Conservation (phyloP, 768 basidiomycete genomes). For the Boletellus ananiceps region DNA sequence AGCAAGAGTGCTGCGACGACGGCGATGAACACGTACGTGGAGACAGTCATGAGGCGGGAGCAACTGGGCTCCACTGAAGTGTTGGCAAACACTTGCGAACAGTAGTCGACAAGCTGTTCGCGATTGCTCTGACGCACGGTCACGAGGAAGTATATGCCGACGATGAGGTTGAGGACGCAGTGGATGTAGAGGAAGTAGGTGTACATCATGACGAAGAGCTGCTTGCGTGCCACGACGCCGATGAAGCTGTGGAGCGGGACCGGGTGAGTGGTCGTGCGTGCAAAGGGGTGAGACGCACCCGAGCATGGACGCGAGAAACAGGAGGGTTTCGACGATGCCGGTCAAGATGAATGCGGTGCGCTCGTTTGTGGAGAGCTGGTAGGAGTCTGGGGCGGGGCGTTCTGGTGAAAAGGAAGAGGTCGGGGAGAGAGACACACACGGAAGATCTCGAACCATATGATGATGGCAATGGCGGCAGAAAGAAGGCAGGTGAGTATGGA, state of each 20-base stretch:
- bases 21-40: slow-evolving; percentile 44
- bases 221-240: slow-evolving; percentile 60
- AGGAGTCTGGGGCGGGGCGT: slow-evolving; percentile 30
- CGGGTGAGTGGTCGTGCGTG: not conserved
- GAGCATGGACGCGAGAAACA: slow-evolving; percentile 50
- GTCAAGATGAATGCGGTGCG: slow-evolving; percentile 43
- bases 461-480: slow-evolving; percentile 47
- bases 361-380: slow-evolving; percentile 29
- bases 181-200: slow-evolving; percentile 54
- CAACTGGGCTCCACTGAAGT: slow-evolving; percentile 43
- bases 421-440: slow-evolving; percentile 36
- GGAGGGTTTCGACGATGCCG: slow-evolving; percentile 49
- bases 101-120: slow-evolving; percentile 40
- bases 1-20: slow-evolving; percentile 43
- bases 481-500: slow-evolving; percentile 50
- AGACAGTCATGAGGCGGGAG: slow-evolving; percentile 36
- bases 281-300: slow-evolving; percentile 39
- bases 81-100: slow-evolving; percentile 41
- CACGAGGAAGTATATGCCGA: slow-evolving; percentile 49
- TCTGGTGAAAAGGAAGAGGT: not conserved
- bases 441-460: slow-evolving; percentile 59
- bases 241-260: slow-evolving; percentile 42
- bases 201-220: slow-evolving; percentile 53
- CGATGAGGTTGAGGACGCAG: slow-evolving; percentile 50
- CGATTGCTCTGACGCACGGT: slow-evolving; percentile 44